A percentile compares a stretch with the other conserved stretches of the same genome.
Evolutionary conservation across 1,139 yeast genomes (phyloP).

Genomic region (Protomyces inouyei): DNA sequence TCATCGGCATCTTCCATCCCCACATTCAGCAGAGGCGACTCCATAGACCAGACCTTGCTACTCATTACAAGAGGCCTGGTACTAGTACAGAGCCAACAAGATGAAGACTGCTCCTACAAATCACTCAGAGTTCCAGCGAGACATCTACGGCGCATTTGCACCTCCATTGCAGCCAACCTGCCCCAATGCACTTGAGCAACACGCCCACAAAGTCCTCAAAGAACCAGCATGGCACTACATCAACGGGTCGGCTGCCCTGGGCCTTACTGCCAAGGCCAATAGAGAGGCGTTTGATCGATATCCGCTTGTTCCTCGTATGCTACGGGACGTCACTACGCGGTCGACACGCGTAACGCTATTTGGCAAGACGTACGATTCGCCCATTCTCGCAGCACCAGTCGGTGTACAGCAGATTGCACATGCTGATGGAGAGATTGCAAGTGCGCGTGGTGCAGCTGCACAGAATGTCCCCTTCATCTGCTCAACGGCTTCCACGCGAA

Average conservation of each 20-base stretch:
- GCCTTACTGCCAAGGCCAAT: conserved; percentile 29
- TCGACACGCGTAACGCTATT: conserved; percentile 33
- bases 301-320: conserved; percentile 30
- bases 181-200: conserved; percentile 13
- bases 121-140: conserved; percentile 23
- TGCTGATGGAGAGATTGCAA: conserved; percentile 36
- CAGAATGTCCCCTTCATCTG: conserved; percentile 35
- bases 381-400: conserved; percentile 36
- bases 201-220: conserved; percentile 17
- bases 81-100: background rate
- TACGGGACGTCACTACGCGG: conserved; percentile 29
- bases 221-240: conserved; percentile 27
- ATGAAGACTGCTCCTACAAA: conserved; percentile 8
- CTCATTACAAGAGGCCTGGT: background rate
- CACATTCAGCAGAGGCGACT: background rate
- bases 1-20: background rate
- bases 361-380: conserved; percentile 33
- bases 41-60: no score
- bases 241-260: conserved; percentile 29
- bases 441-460: conserved; percentile 35
- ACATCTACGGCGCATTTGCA: conserved; percentile 19
- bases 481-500: conserved; percentile 36
- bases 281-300: conserved; percentile 29
- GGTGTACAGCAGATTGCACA: conserved; percentile 37
- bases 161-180: conserved; percentile 15